A percentile compares a stretch with the other conserved stretches of the same genome.
These are phyloP conservation scores for Pseudogymnoascus sp. DNA, from an alignment of 2,329 filamentous ascomycete species.

Conservation along the genomic window DNA sequence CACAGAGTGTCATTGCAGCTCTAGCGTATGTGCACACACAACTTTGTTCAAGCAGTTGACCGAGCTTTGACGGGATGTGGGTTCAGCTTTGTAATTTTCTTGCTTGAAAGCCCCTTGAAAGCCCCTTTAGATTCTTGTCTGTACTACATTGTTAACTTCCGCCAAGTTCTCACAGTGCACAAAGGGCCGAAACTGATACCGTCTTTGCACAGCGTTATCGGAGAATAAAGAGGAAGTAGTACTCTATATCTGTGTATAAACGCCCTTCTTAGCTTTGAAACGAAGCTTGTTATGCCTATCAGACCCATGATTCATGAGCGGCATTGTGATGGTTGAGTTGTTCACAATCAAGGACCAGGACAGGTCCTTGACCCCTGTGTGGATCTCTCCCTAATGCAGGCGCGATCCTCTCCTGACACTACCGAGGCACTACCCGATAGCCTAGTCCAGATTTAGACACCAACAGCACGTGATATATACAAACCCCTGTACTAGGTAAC, in stretches of 20 bases:
- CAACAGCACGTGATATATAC: neutral
- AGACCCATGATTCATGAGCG: neutral
- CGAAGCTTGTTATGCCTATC: neutral
- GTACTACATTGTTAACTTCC: neutral
- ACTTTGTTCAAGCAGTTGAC: neutral
- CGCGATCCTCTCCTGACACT: neutral
- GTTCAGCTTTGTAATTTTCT: neutral
- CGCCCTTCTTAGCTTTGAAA: neutral
- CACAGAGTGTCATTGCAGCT: neutral
- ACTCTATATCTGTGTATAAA: neutral
- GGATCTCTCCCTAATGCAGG: conserved; percentile 1
- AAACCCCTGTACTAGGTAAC: neutral
- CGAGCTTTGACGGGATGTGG: neutral
- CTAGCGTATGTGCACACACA: neutral
- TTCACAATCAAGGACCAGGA: neutral
- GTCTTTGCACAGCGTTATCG: neutral
- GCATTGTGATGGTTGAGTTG: neutral
- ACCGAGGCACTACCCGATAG: neutral
- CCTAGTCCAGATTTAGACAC: neutral
- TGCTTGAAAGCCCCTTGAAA: neutral
- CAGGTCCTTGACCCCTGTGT: neutral
- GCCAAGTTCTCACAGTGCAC: neutral
- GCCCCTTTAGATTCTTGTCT: neutral
- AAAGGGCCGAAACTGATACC: neutral
- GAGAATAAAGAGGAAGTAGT: neutral